A percentile compares a stretch with the other conserved stretches of the same genome.
Evolutionary conservation across 345 rosid species (phyloP).

Genomic region (Zanthoxylum bungeanum): DNA sequence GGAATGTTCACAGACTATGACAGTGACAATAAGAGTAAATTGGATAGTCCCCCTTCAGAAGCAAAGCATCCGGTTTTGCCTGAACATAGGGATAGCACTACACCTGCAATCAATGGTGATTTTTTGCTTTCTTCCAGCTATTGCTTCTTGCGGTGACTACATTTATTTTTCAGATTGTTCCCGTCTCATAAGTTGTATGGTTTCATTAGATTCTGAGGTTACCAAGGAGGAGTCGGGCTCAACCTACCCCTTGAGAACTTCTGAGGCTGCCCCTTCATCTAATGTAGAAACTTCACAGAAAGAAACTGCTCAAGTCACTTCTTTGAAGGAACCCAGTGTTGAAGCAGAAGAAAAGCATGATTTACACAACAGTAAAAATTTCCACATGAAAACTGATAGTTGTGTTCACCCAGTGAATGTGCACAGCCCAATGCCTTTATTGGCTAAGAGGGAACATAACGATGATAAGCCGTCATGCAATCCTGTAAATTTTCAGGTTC

Average conservation of each 20-base stretch:
- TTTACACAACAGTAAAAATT: neutral
- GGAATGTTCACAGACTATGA: slow-evolving; percentile 51
- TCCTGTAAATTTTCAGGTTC: slow-evolving; percentile 15
- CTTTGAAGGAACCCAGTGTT: slow-evolving; percentile 21
- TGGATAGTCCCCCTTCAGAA: slow-evolving; percentile 22
- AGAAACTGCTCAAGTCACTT: slow-evolving; percentile 15
- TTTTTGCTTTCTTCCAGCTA: neutral
- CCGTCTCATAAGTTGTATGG: neutral
- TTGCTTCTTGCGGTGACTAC: neutral
- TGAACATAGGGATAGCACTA: slow-evolving; percentile 21
- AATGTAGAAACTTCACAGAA: slow-evolving; percentile 19
- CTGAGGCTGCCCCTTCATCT: slow-evolving; percentile 21
- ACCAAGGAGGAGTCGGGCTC: slow-evolving; percentile 28
- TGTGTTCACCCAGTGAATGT: slow-evolving; percentile 20
- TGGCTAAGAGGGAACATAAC: slow-evolving; percentile 25
- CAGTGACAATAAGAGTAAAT: slow-evolving; percentile 23
- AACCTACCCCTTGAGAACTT: slow-evolving; percentile 16
- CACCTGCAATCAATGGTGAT: slow-evolving; percentile 21
- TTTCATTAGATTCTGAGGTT: slow-evolving; percentile 21
- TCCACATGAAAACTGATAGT: slow-evolving; percentile 5
- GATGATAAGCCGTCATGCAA: slow-evolving; percentile 24
- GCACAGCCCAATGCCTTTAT: slow-evolving; percentile 13
- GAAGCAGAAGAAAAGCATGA: slow-evolving; percentile 20
- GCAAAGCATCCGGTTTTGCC: slow-evolving; percentile 24
- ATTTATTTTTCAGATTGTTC: neutral